phyloP scores from a whole-genome alignment of 345 rosid genomes.

The Bruguiera gymnorhiza region DNA sequence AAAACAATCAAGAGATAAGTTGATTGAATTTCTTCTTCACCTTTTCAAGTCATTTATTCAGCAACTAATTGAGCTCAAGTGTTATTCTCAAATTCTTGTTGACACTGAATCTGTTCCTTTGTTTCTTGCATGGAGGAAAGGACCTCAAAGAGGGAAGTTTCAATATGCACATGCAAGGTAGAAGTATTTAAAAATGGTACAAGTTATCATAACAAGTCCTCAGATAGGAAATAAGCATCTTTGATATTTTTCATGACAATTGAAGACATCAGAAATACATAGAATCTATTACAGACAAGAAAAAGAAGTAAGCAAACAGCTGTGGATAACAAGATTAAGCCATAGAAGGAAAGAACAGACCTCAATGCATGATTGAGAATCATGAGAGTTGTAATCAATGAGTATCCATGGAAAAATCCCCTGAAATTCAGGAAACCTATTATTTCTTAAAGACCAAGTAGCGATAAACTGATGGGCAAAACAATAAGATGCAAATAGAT shows the following conservation, averaged over 20 bases:
- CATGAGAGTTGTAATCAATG: slow-evolving; percentile 77
- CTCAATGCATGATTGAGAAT: slow-evolving; percentile 96
- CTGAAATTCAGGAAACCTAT: slow-evolving; percentile 27
- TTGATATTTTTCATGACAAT: not conserved
- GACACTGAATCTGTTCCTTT: not conserved
- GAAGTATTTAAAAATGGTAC: no score
- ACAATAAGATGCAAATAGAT: not conserved
- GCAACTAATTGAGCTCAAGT: not conserved
- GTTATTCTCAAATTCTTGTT: not conserved
- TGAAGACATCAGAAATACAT: not conserved
- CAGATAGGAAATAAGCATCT: no score
- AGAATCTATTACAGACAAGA: slow-evolving; percentile 7
- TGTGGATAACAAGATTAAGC: slow-evolving; percentile 6
- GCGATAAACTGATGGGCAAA: not conserved
- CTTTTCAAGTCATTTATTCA: not conserved
- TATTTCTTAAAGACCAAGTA: no score
- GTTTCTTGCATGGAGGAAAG: not conserved
- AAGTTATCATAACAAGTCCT: not conserved
- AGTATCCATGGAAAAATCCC: slow-evolving; percentile 98
- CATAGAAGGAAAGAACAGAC: slow-evolving; percentile 36
- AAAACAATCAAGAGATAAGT: not conserved
- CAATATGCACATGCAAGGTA: no score
- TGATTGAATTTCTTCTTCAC: not conserved
- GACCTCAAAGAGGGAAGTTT: not conserved
- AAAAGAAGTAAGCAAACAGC: slow-evolving; percentile 19